Conservation (phyloP, 192 early-diverging fungal genomes). For the Coemansia sp. region DNA sequence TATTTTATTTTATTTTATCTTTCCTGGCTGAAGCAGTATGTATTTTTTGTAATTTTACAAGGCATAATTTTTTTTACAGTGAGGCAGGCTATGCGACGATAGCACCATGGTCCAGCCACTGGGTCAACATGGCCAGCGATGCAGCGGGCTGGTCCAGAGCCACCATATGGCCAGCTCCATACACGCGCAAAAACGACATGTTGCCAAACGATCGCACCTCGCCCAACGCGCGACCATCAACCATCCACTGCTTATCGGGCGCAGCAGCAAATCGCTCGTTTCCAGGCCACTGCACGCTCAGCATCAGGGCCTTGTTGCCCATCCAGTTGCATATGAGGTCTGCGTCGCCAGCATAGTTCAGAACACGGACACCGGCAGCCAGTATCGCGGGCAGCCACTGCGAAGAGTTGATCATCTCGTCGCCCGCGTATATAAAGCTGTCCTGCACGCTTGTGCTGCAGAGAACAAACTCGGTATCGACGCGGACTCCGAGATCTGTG, state of each 20-base stretch:
- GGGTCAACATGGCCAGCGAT: constrained; percentile 76
- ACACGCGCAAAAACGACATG: constrained; percentile 80
- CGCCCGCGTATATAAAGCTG: constrained; percentile 75
- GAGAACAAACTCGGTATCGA: constrained; percentile 55
- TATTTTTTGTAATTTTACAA: background rate
- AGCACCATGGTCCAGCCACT: constrained; percentile 57
- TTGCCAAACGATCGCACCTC: constrained; percentile 63
- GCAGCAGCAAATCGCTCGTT: constrained; percentile 65
- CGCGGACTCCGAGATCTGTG: constrained; percentile 63
- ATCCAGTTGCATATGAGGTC: constrained; percentile 87
- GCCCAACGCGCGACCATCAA: constrained; percentile 51
- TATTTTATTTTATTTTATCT: constrained; percentile 1
- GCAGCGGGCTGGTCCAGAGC: constrained; percentile 84
- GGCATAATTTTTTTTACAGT: too few relatives aligned
- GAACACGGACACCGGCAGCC: constrained; percentile 67
- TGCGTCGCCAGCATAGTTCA: constrained; percentile 86
- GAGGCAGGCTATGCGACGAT: too few relatives aligned
- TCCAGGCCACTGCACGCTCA: constrained; percentile 78
- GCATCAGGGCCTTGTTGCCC: constrained; percentile 78
- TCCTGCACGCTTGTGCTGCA: constrained; percentile 78
- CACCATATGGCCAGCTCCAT: constrained; percentile 83
- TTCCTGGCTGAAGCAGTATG: too few relatives aligned
- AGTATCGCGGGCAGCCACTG: constrained; percentile 61
- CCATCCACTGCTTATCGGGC: constrained; percentile 69
- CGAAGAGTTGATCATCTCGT: constrained; percentile 76